Conservation (phyloP, 495 filamentous ascomycete genomes). For the Stereocaulon alpinum region DNA sequence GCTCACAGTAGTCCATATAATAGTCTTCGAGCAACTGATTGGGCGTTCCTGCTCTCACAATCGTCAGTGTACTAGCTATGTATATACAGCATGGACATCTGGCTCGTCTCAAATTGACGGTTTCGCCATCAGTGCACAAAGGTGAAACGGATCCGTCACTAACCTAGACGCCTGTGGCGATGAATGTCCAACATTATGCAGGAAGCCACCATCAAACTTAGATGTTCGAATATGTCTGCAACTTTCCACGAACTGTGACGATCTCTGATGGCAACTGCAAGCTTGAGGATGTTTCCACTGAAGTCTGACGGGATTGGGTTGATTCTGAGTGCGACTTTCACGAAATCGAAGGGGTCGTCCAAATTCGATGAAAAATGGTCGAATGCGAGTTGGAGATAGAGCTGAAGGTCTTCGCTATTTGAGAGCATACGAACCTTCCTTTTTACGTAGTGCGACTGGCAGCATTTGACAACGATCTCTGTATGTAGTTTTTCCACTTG, state of each 20-base stretch:
- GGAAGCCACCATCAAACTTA: background rate
- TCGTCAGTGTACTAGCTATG: too few relatives aligned
- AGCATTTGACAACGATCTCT: background rate
- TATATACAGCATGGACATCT: too few relatives aligned
- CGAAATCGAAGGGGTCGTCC: slow-evolving; percentile 33
- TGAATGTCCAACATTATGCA: background rate
- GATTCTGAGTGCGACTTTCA: slow-evolving; percentile 27
- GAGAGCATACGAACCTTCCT: background rate
- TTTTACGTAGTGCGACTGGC: background rate
- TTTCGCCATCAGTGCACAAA: background rate
- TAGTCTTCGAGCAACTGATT: too few relatives aligned
- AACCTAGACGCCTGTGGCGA: background rate
- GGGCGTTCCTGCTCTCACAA: too few relatives aligned
- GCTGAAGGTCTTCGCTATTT: background rate
- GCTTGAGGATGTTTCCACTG: slow-evolving; percentile 8
- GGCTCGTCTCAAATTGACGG: too few relatives aligned
- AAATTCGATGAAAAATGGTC: slow-evolving; percentile 25
- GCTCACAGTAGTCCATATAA: too few relatives aligned
- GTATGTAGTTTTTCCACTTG: background rate
- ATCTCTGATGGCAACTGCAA: background rate
- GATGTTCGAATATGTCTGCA: background rate
- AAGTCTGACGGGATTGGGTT: slow-evolving; percentile 33
- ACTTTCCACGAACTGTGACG: background rate
- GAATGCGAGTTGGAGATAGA: background rate
- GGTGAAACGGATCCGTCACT: background rate